Evolutionary conservation across 192 early-diverging fungal species (phyloP).

Genomic region (Podila horticola): DNA sequence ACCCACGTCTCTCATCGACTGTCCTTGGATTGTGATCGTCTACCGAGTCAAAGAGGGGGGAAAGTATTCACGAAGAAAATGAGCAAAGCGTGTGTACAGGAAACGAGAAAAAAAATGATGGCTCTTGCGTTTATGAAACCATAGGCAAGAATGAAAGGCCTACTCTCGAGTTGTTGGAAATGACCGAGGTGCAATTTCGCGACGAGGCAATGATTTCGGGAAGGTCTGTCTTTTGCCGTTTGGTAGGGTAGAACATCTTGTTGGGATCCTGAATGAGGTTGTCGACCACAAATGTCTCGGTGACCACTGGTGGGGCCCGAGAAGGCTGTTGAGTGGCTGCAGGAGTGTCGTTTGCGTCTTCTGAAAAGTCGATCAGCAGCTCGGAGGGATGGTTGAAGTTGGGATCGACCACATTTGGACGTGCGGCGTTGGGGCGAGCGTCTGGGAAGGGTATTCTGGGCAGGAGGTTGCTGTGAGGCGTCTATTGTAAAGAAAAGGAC

Average conservation of each 20-base stretch:
- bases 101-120: too few relatives aligned
- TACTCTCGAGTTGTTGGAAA: conserved; percentile 20
- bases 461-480: not conserved
- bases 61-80: not conserved
- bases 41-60: not conserved
- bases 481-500: not conserved
- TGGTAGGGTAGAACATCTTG: conserved; percentile 32
- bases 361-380: conserved; percentile 21
- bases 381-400: not conserved
- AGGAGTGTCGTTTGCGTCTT: not conserved
- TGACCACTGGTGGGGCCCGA: not conserved
- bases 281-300: conserved; percentile 12
- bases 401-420: not conserved
- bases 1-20: conserved; percentile 1
- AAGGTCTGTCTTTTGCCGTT: conserved; percentile 23
- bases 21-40: conserved; percentile 15
- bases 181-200: not conserved
- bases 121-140: not conserved
- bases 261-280: conserved; percentile 8
- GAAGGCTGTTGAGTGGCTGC: not conserved
- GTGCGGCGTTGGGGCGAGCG: not conserved
- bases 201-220: conserved; percentile 24
- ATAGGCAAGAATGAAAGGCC: not conserved
- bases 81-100: not conserved
- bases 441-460: not conserved